A percentile compares a stretch with the other conserved stretches of the same genome.
phyloP scores from a whole-genome alignment of 768 basidiomycete genomes.

The Neoboletus brunneissimus region DNA sequence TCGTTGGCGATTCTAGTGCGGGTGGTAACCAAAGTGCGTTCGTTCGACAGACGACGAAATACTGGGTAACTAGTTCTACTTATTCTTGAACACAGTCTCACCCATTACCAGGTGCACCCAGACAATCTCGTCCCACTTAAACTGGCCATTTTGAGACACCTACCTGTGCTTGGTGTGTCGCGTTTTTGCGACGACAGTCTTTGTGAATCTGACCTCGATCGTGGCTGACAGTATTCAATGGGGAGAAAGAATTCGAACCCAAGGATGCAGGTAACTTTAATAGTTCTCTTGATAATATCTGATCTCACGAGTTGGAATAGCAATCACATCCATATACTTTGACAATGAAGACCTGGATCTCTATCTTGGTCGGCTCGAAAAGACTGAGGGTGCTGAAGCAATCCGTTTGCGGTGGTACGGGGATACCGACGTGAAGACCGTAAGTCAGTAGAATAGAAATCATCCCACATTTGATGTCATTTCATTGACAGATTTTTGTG shows the following conservation, averaged over 20 bases:
- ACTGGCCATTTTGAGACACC: constrained; percentile 84
- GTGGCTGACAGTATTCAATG: constrained; percentile 71
- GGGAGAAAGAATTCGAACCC: constrained; percentile 86
- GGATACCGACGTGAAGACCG: constrained; percentile 76
- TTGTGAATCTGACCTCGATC: constrained; percentile 5
- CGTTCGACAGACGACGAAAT: constrained; percentile 98
- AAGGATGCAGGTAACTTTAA: constrained; percentile 66
- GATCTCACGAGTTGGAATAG: constrained; percentile 36
- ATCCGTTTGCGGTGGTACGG: constrained; percentile 98
- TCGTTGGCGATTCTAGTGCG: constrained; percentile 89
- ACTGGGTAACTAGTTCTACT: constrained; percentile 69
- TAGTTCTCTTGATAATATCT: background rate
- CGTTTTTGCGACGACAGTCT: background rate
- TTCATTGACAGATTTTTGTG: constrained; percentile 63
- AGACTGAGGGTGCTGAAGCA: constrained; percentile 98
- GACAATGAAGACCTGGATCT: constrained; percentile 95
- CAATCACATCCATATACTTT: constrained; percentile 96
- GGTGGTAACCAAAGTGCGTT: constrained; percentile 97
- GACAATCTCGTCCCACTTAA: constrained; percentile 95
- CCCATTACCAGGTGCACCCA: constrained; percentile 60
- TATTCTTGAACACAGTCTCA: constrained; percentile 2
- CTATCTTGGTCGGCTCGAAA: constrained; percentile 94
- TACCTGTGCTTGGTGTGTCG: constrained; percentile 85
- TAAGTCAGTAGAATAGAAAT: constrained; percentile 34
- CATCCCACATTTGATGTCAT: background rate